Percentiles rank a stretch among this genome's conserved stretches.
Evolutionary conservation across 2,329 filamentous ascomycete species (phyloP).

Genomic region (Geosmithia flava): DNA sequence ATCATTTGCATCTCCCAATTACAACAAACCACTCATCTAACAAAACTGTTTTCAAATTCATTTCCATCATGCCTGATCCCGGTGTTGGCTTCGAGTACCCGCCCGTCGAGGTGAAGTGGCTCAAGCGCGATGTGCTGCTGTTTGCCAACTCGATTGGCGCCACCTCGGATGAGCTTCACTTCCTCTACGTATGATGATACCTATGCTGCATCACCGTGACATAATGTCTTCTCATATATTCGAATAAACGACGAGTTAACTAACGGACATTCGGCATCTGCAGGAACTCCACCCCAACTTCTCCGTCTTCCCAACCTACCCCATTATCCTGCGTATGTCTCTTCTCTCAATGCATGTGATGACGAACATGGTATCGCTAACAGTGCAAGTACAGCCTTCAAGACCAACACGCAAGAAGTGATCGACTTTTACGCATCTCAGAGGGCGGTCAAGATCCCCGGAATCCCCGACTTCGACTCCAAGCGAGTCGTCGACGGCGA

Average conservation of each 20-base stretch:
- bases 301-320: constrained; percentile 79
- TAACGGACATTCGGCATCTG: not conserved
- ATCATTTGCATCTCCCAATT: not conserved
- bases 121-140: constrained; percentile 77
- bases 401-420: constrained; percentile 62
- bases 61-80: constrained; percentile 26
- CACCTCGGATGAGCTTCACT: constrained; percentile 80
- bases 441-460: constrained; percentile 54
- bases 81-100: constrained; percentile 73
- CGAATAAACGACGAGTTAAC: not conserved
- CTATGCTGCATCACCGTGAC: constrained; percentile 1
- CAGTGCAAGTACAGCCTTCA: constrained; percentile 47
- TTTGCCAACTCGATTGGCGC: constrained; percentile 85
- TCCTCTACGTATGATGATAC: constrained; percentile 68
- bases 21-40: not conserved
- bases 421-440: constrained; percentile 73
- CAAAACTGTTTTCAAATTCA: no score
- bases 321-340: constrained; percentile 57
- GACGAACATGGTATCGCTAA: not conserved
- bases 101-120: constrained; percentile 63
- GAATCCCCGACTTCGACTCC: constrained; percentile 64
- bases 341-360: not conserved
- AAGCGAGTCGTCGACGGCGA: constrained; percentile 72
- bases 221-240: not conserved
- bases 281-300: constrained; percentile 84